A percentile compares a stretch with the other conserved stretches of the same genome.
phyloP scores from a whole-genome alignment of 768 basidiomycete species.

The Xerocomellus amylosporus region DNA sequence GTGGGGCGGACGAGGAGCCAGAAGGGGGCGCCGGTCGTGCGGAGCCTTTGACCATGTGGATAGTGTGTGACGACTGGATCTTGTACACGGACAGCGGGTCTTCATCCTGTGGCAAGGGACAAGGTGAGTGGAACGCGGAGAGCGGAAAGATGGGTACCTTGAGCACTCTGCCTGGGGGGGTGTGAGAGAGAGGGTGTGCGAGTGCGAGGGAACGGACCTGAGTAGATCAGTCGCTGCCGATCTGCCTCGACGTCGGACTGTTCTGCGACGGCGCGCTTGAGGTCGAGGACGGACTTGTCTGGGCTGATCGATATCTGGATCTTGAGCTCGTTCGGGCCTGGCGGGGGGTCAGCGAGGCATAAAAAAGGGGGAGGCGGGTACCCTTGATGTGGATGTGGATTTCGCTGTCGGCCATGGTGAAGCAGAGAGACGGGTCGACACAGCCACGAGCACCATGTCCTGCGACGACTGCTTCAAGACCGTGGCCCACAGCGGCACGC shows the following conservation, averaged over 20 bases:
- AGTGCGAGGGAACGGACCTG: conserved; percentile 49
- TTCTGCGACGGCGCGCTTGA: conserved; percentile 86
- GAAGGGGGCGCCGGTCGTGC: conserved; percentile 40
- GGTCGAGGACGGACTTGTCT: conserved; percentile 83
- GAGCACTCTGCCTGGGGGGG: conserved; percentile 58
- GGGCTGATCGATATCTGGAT: conserved; percentile 78
- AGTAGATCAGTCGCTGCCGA: conserved; percentile 89
- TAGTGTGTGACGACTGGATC: conserved; percentile 83
- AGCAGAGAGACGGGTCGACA: conserved; percentile 11
- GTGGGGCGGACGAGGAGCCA: conserved; percentile 42
- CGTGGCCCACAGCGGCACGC: conserved; percentile 50
- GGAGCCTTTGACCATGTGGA: conserved; percentile 92
- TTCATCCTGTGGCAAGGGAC: conserved; percentile 59
- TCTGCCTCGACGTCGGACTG: conserved; percentile 86
- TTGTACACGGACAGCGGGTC: conserved; percentile 83
- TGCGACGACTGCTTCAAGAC: conserved; percentile 53
- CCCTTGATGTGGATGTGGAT: conserved; percentile 73
- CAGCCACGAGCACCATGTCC: conserved; percentile 32
- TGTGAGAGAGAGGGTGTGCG: neutral
- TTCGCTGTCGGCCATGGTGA: conserved; percentile 56
- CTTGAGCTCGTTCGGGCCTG: conserved; percentile 91
- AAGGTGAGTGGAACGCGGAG: neutral
- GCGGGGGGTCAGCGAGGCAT: neutral
- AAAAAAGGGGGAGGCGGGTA: conserved; percentile 14
- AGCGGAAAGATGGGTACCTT: conserved; percentile 44